phyloP scores from a whole-genome alignment of 768 basidiomycete genomes.

The Lactifluus volemus region DNA sequence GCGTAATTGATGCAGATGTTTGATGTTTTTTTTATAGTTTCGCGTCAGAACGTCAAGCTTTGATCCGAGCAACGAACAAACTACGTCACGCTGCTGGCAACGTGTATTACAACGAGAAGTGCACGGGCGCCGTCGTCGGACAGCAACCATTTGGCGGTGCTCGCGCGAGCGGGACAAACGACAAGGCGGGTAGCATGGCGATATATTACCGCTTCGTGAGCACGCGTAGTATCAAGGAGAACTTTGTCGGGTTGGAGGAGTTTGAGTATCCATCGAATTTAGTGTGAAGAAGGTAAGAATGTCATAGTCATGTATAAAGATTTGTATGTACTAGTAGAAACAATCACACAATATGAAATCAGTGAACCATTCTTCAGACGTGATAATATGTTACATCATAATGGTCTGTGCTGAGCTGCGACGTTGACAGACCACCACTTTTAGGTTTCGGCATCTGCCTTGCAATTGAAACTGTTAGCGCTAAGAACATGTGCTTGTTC shows the following conservation, averaged over 20 bases:
- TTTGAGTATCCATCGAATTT: slow-evolving; percentile 86
- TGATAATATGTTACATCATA: too few species aligned
- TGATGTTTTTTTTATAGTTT: slow-evolving; percentile 45
- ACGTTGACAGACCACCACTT: too few species aligned
- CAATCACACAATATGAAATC: background rate
- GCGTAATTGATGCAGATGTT: slow-evolving; percentile 10
- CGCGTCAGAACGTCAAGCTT: slow-evolving; percentile 68
- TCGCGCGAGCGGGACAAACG: slow-evolving; percentile 91
- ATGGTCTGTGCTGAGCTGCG: too few species aligned
- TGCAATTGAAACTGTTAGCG: too few species aligned
- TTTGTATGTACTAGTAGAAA: background rate
- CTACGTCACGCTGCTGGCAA: slow-evolving; percentile 92
- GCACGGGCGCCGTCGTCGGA: slow-evolving; percentile 94
- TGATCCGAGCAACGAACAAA: slow-evolving; percentile 69
- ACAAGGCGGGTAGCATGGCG: slow-evolving; percentile 85
- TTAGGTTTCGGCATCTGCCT: too few species aligned
- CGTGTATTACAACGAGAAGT: slow-evolving; percentile 97
- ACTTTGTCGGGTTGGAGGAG: slow-evolving; percentile 75
- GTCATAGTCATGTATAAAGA: background rate
- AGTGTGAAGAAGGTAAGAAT: slow-evolving; percentile 30
- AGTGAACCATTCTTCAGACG: too few species aligned
- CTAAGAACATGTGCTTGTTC: too few species aligned
- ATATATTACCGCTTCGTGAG: slow-evolving; percentile 79
- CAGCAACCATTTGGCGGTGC: slow-evolving; percentile 98
- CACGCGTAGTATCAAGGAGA: slow-evolving; percentile 94